phyloP scores from a whole-genome alignment of 805 yeast genomes.

The Candida endomychidarum region DNA sequence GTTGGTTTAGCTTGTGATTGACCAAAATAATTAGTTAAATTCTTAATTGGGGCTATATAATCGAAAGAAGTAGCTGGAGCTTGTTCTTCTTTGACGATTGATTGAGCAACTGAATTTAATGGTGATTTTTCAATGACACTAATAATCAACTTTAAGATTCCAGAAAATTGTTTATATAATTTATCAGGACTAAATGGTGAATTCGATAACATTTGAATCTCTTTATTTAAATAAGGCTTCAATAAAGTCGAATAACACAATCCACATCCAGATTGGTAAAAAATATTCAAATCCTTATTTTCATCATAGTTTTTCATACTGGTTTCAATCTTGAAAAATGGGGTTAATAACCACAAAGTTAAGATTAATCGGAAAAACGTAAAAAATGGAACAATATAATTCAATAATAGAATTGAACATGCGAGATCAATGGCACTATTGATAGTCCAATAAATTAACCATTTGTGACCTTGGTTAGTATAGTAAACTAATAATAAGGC shows the following conservation, averaged over 20 bases:
- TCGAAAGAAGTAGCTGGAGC: not conserved
- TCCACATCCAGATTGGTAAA: slow-evolving; percentile 34
- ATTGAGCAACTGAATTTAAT: not conserved
- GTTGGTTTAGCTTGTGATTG: not conserved
- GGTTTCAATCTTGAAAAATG: slow-evolving; percentile 24
- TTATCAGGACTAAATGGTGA: slow-evolving; percentile 8
- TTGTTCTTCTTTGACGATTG: not conserved
- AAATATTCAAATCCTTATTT: slow-evolving; percentile 25
- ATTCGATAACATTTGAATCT: slow-evolving; percentile 13
- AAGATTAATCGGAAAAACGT: slow-evolving; percentile 46
- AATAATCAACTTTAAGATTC: not conserved
- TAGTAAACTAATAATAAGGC: slow-evolving; percentile 14
- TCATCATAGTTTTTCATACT: slow-evolving; percentile 6
- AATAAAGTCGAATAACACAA: slow-evolving; percentile 26
- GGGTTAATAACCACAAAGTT: slow-evolving; percentile 61
- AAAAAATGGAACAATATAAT: slow-evolving; percentile 55
- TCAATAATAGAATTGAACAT: slow-evolving; percentile 44
- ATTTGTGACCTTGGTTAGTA: slow-evolving; percentile 31
- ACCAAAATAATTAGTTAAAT: slow-evolving; percentile 1
- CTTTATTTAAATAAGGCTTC: slow-evolving; percentile 30
- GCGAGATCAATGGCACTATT: slow-evolving; percentile 43
- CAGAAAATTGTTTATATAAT: slow-evolving; percentile 5
- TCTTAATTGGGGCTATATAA: slow-evolving; percentile 5
- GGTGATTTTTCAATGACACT: slow-evolving; percentile 3
- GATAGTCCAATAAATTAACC: slow-evolving; percentile 64